Evolutionary conservation across 257 asterid species (phyloP), one percentile per base, ranked within the genome.

Genomic region (Anisodus tanguticus): DNA sequence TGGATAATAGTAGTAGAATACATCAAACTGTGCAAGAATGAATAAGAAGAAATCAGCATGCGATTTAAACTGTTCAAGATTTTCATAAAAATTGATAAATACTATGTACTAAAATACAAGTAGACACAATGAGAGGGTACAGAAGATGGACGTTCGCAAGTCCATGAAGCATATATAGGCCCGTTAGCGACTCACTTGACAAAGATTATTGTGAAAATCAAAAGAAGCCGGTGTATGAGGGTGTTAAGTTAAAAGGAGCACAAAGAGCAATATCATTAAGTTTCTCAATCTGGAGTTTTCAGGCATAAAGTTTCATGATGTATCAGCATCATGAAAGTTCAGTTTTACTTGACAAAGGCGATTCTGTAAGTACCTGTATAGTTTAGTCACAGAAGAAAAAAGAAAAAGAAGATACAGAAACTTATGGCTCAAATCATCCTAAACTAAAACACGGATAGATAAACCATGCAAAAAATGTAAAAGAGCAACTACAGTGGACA

Each of bases 1-100:
- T 12, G 99, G 99, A 83, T 96, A 94, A 90, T 96, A 92, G 89
- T 83, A 88, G 90, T 96, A 92, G 91, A 94, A 96, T 2, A 93
- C 92, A 19, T 96, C 99, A 88, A 96, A 94, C 99, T 95, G 82
- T 53, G 94, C 89, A 53, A 26, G 37, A 64, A 74, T 79, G 76
- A 63, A 68, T 8, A 62, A 53, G 39, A 57, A 60, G 26, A 47
- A 11, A 31, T 83, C 31, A 35, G 62, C 57, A 43, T 22, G 16
- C 31, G 19, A 51, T 26, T 74, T 49, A 22, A 74, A 47, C 26
- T 31, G 64, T 53, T 53, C 63, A 77, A 77, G 22, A 43, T 53
- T 45, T 64, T 26, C 64, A 31, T 31, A 26, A 26, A 53, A 77
- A 77, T 1, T 51, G 63, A 64, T 26, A 77, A 26, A 53, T 31